phyloP scores from a whole-genome alignment of 306 rosid genomes.

The Vigna radiata region DNA sequence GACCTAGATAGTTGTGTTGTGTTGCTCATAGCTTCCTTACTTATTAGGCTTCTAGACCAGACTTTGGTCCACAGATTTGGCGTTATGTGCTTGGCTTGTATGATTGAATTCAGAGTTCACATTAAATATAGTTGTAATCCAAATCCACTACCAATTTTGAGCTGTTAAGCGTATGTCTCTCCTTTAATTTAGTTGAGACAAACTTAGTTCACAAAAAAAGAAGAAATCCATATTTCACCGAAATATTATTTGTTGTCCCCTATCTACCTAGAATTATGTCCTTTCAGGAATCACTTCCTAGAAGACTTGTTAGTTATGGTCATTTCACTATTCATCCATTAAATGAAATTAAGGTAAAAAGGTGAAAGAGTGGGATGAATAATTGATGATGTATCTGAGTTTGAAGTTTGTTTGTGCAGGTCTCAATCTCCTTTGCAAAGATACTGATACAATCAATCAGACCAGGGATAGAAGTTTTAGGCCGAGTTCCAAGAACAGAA shows the following conservation, averaged over 20 bases:
- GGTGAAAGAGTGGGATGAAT: neutral
- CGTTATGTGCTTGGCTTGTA: neutral
- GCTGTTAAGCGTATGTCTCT: neutral
- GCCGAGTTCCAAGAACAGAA: constrained; percentile 79
- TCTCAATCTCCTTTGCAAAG: constrained; percentile 78
- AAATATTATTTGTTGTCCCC: too few relatives aligned
- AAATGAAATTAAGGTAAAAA: neutral
- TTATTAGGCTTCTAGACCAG: neutral
- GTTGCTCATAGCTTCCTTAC: neutral
- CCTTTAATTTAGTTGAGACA: neutral
- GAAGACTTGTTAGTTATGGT: neutral
- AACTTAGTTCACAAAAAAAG: too few relatives aligned
- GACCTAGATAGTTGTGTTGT: constrained; percentile 10
- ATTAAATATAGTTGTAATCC: neutral
- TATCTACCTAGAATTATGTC: neutral
- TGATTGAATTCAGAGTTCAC: neutral
- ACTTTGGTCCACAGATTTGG: constrained; percentile 15
- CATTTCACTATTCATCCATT: neutral
- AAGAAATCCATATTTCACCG: too few relatives aligned
- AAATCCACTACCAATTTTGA: neutral
- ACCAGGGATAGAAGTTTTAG: constrained; percentile 75
- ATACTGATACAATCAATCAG: constrained; percentile 72
- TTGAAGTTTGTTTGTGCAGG: constrained; percentile 54
- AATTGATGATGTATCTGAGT: neutral
- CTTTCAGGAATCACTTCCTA: neutral